These are phyloP conservation scores for Urtica urens DNA, from an alignment of 306 rosid genomes.

Conservation along the genomic window DNA sequence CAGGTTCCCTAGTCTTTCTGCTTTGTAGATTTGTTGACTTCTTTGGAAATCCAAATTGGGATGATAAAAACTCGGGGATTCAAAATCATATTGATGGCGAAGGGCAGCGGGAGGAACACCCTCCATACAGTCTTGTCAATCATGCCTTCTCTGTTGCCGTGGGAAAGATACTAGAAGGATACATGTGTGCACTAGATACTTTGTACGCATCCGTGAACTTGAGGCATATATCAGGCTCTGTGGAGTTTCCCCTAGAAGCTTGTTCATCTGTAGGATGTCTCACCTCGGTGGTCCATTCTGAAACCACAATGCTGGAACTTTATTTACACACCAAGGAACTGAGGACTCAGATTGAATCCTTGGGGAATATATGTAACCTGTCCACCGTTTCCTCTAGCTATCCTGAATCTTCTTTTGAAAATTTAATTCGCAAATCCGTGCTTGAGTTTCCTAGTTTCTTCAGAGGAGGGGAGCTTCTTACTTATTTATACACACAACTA, in stretches of 20 bases:
- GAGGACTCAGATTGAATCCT: constrained; percentile 53
- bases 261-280: constrained; percentile 48
- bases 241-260: constrained; percentile 14
- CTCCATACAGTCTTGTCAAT: constrained; percentile 56
- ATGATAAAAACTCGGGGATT: constrained; percentile 8
- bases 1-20: constrained; percentile 57
- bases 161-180: constrained; percentile 74
- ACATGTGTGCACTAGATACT: constrained; percentile 51
- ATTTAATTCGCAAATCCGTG: constrained; percentile 35
- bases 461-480: constrained; percentile 67
- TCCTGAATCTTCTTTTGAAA: constrained; percentile 36
- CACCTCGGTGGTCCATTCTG: constrained; percentile 56
- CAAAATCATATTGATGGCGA: constrained; percentile 21
- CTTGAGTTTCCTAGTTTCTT: constrained; percentile 39
- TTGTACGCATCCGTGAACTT: constrained; percentile 45
- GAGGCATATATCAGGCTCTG: constrained; percentile 37
- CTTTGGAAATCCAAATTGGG: constrained; percentile 29
- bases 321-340: constrained; percentile 72
- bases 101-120: constrained; percentile 12
- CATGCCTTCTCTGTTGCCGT: constrained; percentile 88
- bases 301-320: constrained; percentile 64
- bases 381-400: constrained; percentile 31
- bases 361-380: constrained; percentile 62
- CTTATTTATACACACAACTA: constrained; percentile 64
- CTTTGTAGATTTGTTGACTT: constrained; percentile 46